Base-by-base conservation (phyloP, 2,329 filamentous ascomycete species). In the Stylonectria norvegica region DNA sequence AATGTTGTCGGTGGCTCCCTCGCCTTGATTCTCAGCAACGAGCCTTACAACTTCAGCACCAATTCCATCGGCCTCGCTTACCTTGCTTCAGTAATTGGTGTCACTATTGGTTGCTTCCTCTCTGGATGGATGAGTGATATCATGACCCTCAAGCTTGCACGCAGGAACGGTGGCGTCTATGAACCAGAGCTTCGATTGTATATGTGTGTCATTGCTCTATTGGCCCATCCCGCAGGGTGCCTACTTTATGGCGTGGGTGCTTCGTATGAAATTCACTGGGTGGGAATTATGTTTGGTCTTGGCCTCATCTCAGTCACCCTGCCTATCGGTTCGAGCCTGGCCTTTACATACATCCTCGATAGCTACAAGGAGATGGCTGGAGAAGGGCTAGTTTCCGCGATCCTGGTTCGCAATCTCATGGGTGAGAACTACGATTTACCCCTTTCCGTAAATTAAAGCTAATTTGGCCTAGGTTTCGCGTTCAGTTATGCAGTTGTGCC, bases 141-240 rank as follows among this genome's bases (percentile, higher is more conserved):
- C 2, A 28, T 57, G 6, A 40, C 46, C 7, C 14, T 57, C 8
- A 38, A 34, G 11, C 45, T 57, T 16, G 45, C 55, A 0, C 50
- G 53, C 3, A 34, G 46, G 14, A 57, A 53, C 14, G 43, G 44
- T 6, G 55, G 55, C 1, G 44, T 58, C 4, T 55, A 53, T 44
- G 55, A 57, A 12, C 55, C 55, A 2, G 55, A 57, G 32, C 52
- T 57, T 7, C 52, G 55, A 1, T 46, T 58, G 2, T 57, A 51
- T 50, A 47, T 47, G 3, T 54, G 44, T 10, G 16, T 45, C 12
- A 34, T 56, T 27, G 42, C 54, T 2, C 29, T 56, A 2, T 18
- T 56, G 4, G 42, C 46, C 9, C 54, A 57, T 23, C 54, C 54
- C 3, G 39, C 45, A 3, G 53, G 54, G 0, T 57, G 51, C 25